Conservation (phyloP, 2,329 filamentous ascomycete species). For the Colletotrichum magnum region DNA sequence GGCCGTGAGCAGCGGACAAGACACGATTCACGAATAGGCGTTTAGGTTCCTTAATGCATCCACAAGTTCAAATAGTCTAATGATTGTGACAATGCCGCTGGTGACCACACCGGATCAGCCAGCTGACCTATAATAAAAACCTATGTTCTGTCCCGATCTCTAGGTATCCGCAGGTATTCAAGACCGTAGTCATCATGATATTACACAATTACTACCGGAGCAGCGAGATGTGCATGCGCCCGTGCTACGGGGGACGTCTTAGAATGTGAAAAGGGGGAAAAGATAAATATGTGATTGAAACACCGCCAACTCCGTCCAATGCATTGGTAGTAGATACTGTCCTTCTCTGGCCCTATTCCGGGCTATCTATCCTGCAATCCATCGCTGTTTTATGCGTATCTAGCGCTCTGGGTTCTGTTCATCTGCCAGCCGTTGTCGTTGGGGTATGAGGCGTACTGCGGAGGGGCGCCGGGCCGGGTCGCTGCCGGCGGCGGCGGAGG, state of each 20-base stretch:
- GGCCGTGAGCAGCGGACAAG: too few species aligned
- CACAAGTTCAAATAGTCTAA: neutral
- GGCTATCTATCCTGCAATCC: neutral
- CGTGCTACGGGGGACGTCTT: conserved; percentile 7
- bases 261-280: neutral
- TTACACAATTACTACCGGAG: conserved; percentile 27
- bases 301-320: conserved; percentile 38
- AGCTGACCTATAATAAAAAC: conserved; percentile 36
- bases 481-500: conserved; percentile 33
- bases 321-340: conserved; percentile 36
- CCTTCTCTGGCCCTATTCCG: conserved; percentile 17
- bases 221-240: conserved; percentile 23
- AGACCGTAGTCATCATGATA: conserved; percentile 30
- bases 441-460: conserved; percentile 8
- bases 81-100: conserved; percentile 23
- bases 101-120: conserved; percentile 39
- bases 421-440: conserved; percentile 26
- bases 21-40: neutral
- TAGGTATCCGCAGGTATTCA: conserved; percentile 29
- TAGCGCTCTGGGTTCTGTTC: conserved; percentile 40
- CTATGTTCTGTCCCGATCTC: conserved; percentile 33
- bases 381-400: conserved; percentile 43
- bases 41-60: neutral
- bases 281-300: conserved; percentile 15
- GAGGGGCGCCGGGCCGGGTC: conserved; percentile 25